Evolutionary conservation across 345 rosid species (phyloP), one percentile per base, ranked within the genome.

Genomic region (Salix arbutifolia): DNA sequence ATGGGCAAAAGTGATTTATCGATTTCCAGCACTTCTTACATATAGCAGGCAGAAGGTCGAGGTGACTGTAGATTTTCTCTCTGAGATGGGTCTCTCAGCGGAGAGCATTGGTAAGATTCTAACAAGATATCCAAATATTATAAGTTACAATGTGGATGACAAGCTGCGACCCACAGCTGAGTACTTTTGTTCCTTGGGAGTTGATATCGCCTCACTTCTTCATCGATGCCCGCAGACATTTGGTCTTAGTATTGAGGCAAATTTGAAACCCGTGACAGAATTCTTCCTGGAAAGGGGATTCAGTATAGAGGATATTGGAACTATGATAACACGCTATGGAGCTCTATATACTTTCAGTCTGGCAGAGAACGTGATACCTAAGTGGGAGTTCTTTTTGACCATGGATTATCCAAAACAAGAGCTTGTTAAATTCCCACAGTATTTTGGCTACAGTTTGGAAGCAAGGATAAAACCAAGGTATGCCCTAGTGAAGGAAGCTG

Each of bases 321-420:
- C 86, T 5, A 94, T 94, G 98, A 78, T 86, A 28, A 85, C 93
- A 19, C 89, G 96, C 81, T 90, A 86, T 81, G 95, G 97, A 83
- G 88, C 91, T 52, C 76, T 94, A 52, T 92, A 89, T 42, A 87
- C 94, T 12, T 92, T 92, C 66, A 94, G 98, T 84, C 85, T 94
- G 89, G 83, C 72, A 33, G 91, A 81, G 69, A 94, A 92, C 74
- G 50, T 94, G 89, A 83, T 77, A 62, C 93, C 92, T 4, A 94
- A 94, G 81, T 94, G 98, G 98, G 94, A 94, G 53, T 94, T 88
- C 83, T 94, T 90, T 88, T 82, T 90, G 82, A 92, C 91, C 44
- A 91, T 89, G 97, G 97, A 89, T 73, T 94, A 91, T 83, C 81
- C 91, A 2, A 89, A 77, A 26, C 80, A 90, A 4, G 97, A 92